phyloP scores from a whole-genome alignment of 2,329 filamentous ascomycete genomes.

The Didymella lethalis region DNA sequence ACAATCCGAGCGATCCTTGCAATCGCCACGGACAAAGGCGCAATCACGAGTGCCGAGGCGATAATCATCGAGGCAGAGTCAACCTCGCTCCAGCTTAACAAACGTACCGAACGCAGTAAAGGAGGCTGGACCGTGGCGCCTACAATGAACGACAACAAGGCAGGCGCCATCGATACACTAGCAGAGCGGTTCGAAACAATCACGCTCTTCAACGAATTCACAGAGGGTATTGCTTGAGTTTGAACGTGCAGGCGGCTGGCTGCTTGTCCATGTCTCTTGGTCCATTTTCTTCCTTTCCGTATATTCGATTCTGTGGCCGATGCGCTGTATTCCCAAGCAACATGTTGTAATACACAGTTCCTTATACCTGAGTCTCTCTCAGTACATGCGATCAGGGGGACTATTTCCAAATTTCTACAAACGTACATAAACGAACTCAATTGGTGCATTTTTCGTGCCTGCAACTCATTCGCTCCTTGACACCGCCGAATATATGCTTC shows the following conservation, averaged over 20 bases:
- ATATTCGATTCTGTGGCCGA: slow-evolving; percentile 6
- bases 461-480: neutral
- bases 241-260: neutral
- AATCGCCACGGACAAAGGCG: slow-evolving; percentile 22
- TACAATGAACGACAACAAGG: slow-evolving; percentile 9
- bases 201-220: slow-evolving; percentile 26
- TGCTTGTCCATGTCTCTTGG: neutral
- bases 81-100: slow-evolving; percentile 6
- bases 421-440: neutral
- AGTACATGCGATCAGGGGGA: neutral
- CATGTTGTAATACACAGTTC: slow-evolving; percentile 10
- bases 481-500: neutral
- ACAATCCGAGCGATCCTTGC: slow-evolving; percentile 22
- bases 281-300: neutral
- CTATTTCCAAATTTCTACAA: neutral
- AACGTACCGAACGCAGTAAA: slow-evolving; percentile 4
- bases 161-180: slow-evolving; percentile 14
- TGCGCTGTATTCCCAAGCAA: slow-evolving; percentile 12
- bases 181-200: slow-evolving; percentile 22
- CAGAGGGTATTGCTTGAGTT: slow-evolving; percentile 21
- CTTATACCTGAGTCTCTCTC: neutral
- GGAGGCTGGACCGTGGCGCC: slow-evolving; percentile 22
- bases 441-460: neutral
- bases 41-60: slow-evolving; percentile 18
- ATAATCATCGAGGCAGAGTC: slow-evolving; percentile 8